Evolutionary conservation across 192 early-diverging fungal species (phyloP).

Genomic region (Coemansia sp.): DNA sequence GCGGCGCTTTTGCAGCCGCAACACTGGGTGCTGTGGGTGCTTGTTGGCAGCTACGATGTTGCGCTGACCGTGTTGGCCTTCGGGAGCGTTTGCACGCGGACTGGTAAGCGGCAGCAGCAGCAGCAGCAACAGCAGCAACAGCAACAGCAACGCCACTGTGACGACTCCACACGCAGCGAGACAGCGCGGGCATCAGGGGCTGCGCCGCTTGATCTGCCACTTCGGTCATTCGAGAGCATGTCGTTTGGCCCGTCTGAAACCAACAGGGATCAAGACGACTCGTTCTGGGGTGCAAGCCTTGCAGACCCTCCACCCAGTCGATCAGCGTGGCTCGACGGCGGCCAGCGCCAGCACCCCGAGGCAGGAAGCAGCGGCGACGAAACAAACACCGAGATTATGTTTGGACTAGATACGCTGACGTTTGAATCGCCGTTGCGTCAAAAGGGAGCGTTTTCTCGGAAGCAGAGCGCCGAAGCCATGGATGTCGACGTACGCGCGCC

Average conservation of each 20-base stretch:
- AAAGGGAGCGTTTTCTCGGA: not conserved
- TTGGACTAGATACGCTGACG: slow-evolving; percentile 20
- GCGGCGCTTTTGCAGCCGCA: slow-evolving; percentile 13
- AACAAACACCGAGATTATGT: slow-evolving; percentile 9
- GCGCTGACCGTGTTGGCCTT: slow-evolving; percentile 19
- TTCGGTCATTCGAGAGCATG: slow-evolving; percentile 30
- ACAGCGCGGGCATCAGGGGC: not conserved
- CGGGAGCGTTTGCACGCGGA: slow-evolving; percentile 10
- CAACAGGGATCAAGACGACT: slow-evolving; percentile 49
- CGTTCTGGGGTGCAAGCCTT: slow-evolving; percentile 6
- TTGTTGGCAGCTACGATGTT: slow-evolving; percentile 20
- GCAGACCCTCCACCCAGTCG: slow-evolving; percentile 2
- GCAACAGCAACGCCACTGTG: too few relatives aligned
- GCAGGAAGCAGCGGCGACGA: slow-evolving; percentile 30
- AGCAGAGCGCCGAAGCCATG: slow-evolving; percentile 14
- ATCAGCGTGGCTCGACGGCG: not conserved
- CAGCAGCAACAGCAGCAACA: not conserved
- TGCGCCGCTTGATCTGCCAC: not conserved
- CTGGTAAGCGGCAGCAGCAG: slow-evolving; percentile 12
- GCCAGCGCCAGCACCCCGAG: not conserved
- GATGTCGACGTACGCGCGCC: slow-evolving; percentile 25
- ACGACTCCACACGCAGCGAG: too few relatives aligned
- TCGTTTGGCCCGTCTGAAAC: slow-evolving; percentile 44
- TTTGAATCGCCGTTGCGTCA: slow-evolving; percentile 8
- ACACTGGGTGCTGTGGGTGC: not conserved